Base-by-base conservation (phyloP, 2,329 filamentous ascomycete genomes). In the Calonectria honghensis region DNA sequence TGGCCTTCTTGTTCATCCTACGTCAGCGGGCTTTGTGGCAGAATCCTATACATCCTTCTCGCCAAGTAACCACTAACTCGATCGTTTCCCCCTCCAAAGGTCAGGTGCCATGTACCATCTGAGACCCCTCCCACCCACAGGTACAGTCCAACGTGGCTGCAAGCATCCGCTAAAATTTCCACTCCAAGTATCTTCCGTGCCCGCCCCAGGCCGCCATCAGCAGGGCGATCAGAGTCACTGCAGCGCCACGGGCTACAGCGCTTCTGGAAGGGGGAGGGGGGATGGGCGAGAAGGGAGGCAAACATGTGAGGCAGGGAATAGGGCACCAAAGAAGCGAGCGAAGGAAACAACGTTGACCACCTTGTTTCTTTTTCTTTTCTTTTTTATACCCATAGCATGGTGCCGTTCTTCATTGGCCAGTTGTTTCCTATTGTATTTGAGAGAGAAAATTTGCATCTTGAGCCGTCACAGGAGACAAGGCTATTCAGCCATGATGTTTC, bases 101-200 rank as follows among this genome's bases (percentile, higher is more conserved):
- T 63, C 57, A 63, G 57, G 57, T 63, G 57, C 39, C 57, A 24
- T 61, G 57, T 61, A 63, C 57, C 35, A 57, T n/a, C n/a, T 48
- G 45, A 48, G 41, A n/a, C 4, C 57, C 57, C 35, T 11, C 24
- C 57, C 57, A 63, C 24, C 18, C 45, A 48, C 45, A 48, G n/a
- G 37, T 41, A 63, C 57, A 29, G 29, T 24, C 61, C 61, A 65
- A 50, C 61, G 61, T 65, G 61, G 41, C 61, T 50, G 39, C 41
- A 32, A 65, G 41, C 61, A 50, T 41, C 41, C 61, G 61, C 61
- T 50, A 65, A 50, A 64, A 48, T 32, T 48, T 41, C 61, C 29
- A 31, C 27, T 50, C 39, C 41, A 65, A 50, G 61, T 50, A 48
- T 45, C 41, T 16, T 45, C 41, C 41, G 41, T 45, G 48, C 61